Evolutionary conservation across 176 grass and related monocot species (phyloP), one percentile per base, ranked within the genome.

Genomic region (Juncus inflexus): DNA sequence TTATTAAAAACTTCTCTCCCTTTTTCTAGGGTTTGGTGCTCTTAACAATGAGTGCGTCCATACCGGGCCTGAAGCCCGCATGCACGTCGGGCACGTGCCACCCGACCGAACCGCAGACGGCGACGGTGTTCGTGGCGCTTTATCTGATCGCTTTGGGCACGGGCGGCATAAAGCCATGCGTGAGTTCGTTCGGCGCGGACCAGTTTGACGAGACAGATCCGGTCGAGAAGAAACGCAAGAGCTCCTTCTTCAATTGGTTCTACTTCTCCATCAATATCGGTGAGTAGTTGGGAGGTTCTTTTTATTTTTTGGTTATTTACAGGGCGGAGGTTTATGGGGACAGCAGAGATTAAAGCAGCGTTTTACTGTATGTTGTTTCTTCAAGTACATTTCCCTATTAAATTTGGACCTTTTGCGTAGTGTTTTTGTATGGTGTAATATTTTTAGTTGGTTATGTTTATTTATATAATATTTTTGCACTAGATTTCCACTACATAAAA

Each of bases 251-350:
- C 74, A 95, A 95, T 54, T 95, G 90, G 90, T 95, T 95, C 66
- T 95, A 95, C 75, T 83, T 95, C 76, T 95, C 90, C 13, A 89
- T 95, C 69, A 95, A 95, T 64, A 86, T 95, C 37, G 90, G 90
- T 4, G 9, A 5, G 9, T 47, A 47, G 6, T 47, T 28, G 19
- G 19, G 19, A 28, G 19, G 19, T 28, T 28, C 19, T 47, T 47
- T 9, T 47, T 47, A 47, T 9, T 9, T 47, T 47, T 47, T 47
- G 4, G 9, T 47, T 47, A 47, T 47, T 47, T 9, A 28, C 19
- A 28, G 19, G 19, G 19, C 19, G 19, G 19, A 28, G 19, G 19
- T 28, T 28, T 28, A 28, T 28, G 19, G 19, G 19, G 19, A 28
- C 19, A 28, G 19, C 19, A 28, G 0, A 28, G 19, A 28, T 28